Evolutionary conservation across 2,329 filamentous ascomycete genomes (phyloP), one percentile per base, ranked within the genome.

Genomic region (Metarhizium brunneum): DNA sequence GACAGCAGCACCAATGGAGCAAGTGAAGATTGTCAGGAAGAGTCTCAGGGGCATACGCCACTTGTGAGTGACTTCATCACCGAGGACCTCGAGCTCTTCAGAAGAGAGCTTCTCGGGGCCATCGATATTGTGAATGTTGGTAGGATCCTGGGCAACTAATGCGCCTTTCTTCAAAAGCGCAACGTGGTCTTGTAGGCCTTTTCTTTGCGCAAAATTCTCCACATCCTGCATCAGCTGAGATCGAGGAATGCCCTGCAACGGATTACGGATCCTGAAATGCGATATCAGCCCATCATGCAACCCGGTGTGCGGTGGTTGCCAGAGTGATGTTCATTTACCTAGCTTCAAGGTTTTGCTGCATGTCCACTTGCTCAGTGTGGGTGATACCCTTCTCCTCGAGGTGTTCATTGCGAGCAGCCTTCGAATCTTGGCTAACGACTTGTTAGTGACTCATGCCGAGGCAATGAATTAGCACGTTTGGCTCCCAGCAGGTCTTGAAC

Each of bases 1-100:
- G 29, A 86, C 82, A 13, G 84, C 84, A 32, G 85, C 85, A 55
- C 83, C 85, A 52, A 88, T 80, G 48, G 85, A 86, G 67, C 83
- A 86, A 14, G 83, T 79, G 3, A 79, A 73, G 58, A 89, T 87
- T 38, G 85, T 87, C 58, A 85, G 76, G 72, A 83, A 86, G 6
- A 89, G 73, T 60, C 78, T 78, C 61, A 64, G 70, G 0, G 86
- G 83, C 57, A 85, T 79, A 56, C 77, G 75, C 82, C 86, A 89
- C 62, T 82, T 84, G 75, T 89, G 84, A 5, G 78, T 73, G 47
- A 76, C 70, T 66, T 89, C 86, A 47, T 81, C 74, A 47, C 74
- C 71, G 16, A 92, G 75, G 16, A 74, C 73, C n/a, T 72, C 68
- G 54, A 82, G 76, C 64, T 86, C 84, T 0, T 75, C 73, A 13